Conservation (phyloP, 768 basidiomycete genomes). For the Lentinula aciculospora region DNA sequence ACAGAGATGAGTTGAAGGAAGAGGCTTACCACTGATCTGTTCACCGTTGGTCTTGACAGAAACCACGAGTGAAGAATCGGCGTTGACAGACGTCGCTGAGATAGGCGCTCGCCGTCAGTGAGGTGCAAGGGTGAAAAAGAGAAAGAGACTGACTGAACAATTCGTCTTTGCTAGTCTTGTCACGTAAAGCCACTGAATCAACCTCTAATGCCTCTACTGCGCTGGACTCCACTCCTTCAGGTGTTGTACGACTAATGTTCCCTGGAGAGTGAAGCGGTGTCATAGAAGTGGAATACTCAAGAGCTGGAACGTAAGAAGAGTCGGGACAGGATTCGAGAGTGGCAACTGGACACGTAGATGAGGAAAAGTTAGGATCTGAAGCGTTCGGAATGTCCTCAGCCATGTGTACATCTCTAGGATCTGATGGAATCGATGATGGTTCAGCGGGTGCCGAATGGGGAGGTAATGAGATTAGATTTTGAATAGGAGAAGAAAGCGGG, state of each 20-base stretch:
- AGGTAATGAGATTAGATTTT: not conserved
- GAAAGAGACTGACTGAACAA: not conserved
- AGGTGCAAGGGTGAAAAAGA: not conserved
- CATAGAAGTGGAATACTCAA: constrained; percentile 1
- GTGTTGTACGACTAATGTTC: not conserved
- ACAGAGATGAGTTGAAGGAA: not conserved
- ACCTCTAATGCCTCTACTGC: not conserved
- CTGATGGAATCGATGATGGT: not conserved
- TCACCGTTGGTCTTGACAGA: not conserved
- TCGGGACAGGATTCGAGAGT: too few relatives aligned
- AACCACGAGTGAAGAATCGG: not conserved
- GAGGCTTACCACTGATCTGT: not conserved
- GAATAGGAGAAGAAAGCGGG: not conserved
- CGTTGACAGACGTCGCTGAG: not conserved
- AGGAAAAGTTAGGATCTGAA: not conserved
- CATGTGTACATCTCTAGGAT: not conserved
- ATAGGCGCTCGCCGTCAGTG: not conserved
- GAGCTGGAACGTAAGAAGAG: not conserved
- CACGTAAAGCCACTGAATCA: not conserved
- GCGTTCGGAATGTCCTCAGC: not conserved
- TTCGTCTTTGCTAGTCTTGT: not conserved
- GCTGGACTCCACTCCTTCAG: not conserved
- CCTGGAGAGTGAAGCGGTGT: not conserved
- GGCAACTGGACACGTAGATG: not conserved
- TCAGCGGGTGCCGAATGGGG: not conserved